A percentile compares a stretch with the other conserved stretches of the same genome.
Evolutionary conservation across 805 yeast species (phyloP).

Genomic region (Candida railenensis): DNA sequence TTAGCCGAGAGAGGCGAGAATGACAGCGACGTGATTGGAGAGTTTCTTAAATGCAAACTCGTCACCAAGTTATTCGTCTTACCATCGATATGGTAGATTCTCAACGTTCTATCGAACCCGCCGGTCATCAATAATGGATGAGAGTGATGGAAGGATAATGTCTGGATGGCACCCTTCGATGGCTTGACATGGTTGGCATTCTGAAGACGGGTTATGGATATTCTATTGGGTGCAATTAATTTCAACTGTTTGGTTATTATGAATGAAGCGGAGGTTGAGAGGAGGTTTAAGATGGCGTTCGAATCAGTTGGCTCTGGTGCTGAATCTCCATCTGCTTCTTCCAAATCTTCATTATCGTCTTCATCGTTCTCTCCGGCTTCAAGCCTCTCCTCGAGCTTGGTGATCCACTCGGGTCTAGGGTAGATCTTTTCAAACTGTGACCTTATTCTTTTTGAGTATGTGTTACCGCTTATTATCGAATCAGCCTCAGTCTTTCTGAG

Average conservation of each 20-base stretch:
- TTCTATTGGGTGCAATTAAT: conserved; percentile 63
- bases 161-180: conserved; percentile 80
- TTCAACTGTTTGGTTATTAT: conserved; percentile 44
- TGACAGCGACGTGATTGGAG: conserved; percentile 76
- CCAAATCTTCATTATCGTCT: conserved; percentile 15
- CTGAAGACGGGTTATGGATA: conserved; percentile 78
- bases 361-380: conserved; percentile 12
- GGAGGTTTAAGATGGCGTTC: conserved; percentile 30
- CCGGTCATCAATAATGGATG: conserved; percentile 85
- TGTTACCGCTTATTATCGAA: conserved; percentile 51
- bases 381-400: conserved; percentile 19
- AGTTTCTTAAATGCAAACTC: conserved; percentile 71
- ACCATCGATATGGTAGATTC: conserved; percentile 91
- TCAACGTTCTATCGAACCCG: conserved; percentile 86
- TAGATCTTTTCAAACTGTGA: conserved; percentile 71
- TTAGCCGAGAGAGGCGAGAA: conserved; percentile 44
- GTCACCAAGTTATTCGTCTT: conserved; percentile 78
- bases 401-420: conserved; percentile 85
- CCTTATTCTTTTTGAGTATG: conserved; percentile 63
- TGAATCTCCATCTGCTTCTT: conserved; percentile 21
- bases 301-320: conserved; percentile 20
- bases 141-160: conserved; percentile 78
- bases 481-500: conserved; percentile 64
- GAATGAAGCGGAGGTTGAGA: conserved; percentile 35
- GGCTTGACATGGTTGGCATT: conserved; percentile 78